Conservation (phyloP, 2,329 filamentous ascomycete genomes). For the Fusarium subglutinans region DNA sequence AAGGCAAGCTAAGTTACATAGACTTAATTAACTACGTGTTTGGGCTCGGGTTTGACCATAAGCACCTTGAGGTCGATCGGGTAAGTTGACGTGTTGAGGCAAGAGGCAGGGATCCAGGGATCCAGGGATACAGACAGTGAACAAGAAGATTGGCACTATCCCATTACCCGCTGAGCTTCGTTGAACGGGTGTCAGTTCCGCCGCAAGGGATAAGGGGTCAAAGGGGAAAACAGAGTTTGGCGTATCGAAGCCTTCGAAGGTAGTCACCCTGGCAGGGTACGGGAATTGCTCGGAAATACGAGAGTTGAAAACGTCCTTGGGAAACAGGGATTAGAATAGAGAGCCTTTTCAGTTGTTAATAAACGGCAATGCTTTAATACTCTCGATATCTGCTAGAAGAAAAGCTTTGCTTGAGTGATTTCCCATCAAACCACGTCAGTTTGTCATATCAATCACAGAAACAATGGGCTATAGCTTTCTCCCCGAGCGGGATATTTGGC, state of each 20-base stretch:
- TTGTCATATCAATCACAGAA: background rate
- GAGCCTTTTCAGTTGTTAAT: background rate
- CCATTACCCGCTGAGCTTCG: fast-evolving
- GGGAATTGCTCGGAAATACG: background rate
- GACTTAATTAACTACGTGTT: background rate
- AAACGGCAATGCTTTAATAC: background rate
- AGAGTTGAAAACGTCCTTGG: fast-evolving
- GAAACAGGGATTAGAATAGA: background rate
- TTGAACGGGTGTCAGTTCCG: background rate
- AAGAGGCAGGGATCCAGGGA: background rate
- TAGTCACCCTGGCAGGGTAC: background rate
- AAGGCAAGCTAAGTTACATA: background rate
- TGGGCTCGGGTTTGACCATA: background rate
- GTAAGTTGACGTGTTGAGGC: background rate
- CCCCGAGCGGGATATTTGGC: conserved; percentile 66
- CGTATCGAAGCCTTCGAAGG: background rate
- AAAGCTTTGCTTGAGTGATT: fast-evolving
- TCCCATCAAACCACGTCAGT: fast-evolving
- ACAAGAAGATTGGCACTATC: too few relatives aligned
- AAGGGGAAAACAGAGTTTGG: background rate
- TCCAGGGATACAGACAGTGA: background rate
- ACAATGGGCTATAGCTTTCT: background rate
- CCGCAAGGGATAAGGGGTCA: background rate
- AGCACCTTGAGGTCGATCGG: fast-evolving
- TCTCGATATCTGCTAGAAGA: fast-evolving